Evolutionary conservation across 2,329 filamentous ascomycete genomes (phyloP), one percentile per base, ranked within the genome.

Genomic region (Verticillium longisporum): DNA sequence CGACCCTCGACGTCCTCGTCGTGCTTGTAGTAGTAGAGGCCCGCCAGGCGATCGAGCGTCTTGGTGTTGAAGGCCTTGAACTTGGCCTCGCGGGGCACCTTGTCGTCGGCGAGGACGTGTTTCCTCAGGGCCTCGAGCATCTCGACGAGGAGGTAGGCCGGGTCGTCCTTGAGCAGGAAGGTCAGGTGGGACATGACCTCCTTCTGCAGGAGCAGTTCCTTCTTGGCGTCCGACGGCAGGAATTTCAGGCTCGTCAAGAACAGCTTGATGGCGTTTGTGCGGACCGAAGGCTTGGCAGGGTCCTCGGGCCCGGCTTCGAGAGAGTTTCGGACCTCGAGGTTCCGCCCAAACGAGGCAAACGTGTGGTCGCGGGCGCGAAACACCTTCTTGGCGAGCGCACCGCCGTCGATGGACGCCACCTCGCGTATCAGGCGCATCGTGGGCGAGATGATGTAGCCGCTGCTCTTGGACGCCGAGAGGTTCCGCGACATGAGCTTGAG

Each of bases 391-490:
- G 93, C 91, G 60, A 92, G 82, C 53, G 86, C 84, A 14, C 95
- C 96, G 15, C 92, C 92, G 73, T 98, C 93, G 65, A 97, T 89
- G 60, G 82, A 87, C 15, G 91, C 85, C n/a, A 93, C 83, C 75
- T 99, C 94, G 58, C 88, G 90, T 62, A 99, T 82, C 58, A 99
- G 78, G 61, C 94, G 87, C 62, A 99, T 77, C 31, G 90, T 93
- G 1, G 95, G 94, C 2, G 92, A 95, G 63, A 97, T 93, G 62
- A 98, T 79, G 73, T 91, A 92, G 45, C 92, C 92, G 70, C 96
- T 97, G 56, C 86, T 83, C 73, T 92, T 93, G 31, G 90, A 88
- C 0, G 91, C 86, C 3, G 90, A 88, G 18, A 98, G 77, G 62
- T 91, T 92, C 62, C 88, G 87, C 36, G 91, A 87, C 31, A 98